phyloP scores from a whole-genome alignment of 139 green algal species.

The Ostreobium quekettii region DNA sequence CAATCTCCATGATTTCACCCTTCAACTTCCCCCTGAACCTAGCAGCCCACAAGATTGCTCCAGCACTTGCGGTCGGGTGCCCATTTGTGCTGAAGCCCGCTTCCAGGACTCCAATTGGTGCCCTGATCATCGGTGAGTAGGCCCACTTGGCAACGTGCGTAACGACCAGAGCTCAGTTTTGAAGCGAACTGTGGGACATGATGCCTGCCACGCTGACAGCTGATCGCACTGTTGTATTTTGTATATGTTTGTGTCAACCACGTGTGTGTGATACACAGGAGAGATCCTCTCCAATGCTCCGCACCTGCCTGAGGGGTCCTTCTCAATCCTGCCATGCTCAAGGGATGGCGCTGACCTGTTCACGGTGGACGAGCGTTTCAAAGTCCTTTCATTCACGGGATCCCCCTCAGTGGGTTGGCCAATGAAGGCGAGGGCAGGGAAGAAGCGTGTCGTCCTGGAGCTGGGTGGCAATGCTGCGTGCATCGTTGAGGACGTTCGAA shows the following conservation, averaged over 20 bases:
- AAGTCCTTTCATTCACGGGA: slow-evolving; percentile 16
- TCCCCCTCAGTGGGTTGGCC: slow-evolving; percentile 13
- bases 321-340: slow-evolving; percentile 11
- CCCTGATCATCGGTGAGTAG: slow-evolving; percentile 13
- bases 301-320: slow-evolving; percentile 8
- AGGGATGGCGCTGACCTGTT: slow-evolving; percentile 14
- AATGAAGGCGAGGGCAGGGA: slow-evolving; percentile 15
- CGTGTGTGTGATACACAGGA: neutral
- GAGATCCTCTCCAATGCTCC: slow-evolving; percentile 4
- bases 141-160: too few species aligned
- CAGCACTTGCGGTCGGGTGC: slow-evolving; percentile 10
- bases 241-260: neutral
- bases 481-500: slow-evolving; percentile 9
- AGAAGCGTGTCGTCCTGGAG: slow-evolving; percentile 14
- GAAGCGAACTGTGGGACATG: neutral
- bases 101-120: slow-evolving; percentile 12
- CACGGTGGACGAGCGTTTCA: slow-evolving; percentile 15
- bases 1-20: slow-evolving; percentile 15
- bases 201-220: neutral
- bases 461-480: slow-evolving; percentile 17
- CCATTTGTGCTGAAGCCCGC: slow-evolving; percentile 16
- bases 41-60: slow-evolving; percentile 16
- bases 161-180: too few species aligned
- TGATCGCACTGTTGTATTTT: neutral
- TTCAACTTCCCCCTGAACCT: slow-evolving; percentile 19